A percentile compares a stretch with the other conserved stretches of the same genome.
Conservation (phyloP, 2,329 filamentous ascomycete genomes). For the Cladophialophora immunda region DNA sequence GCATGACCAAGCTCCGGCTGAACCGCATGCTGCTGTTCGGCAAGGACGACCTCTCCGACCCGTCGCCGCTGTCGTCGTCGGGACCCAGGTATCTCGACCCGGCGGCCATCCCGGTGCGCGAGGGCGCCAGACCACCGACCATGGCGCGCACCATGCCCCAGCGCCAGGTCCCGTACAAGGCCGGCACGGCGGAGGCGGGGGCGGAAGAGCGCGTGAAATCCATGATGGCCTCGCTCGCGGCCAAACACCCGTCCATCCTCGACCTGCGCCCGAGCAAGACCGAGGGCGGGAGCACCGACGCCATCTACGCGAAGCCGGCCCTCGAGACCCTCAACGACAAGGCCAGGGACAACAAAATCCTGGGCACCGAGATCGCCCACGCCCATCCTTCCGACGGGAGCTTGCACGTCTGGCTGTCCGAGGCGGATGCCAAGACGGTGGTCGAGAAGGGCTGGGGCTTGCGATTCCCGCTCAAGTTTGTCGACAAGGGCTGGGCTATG, state of each 20-base stretch:
- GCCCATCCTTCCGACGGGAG: conserved; percentile 31
- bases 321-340: conserved; percentile 28
- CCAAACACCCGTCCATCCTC: conserved; percentile 27
- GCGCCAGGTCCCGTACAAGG: conserved; percentile 34
- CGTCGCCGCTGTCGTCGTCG: conserved; percentile 27
- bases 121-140: conserved; percentile 26
- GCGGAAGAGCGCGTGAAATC: conserved; percentile 27
- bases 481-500: conserved; percentile 36
- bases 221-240: conserved; percentile 26
- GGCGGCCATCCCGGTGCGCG: conserved; percentile 17
- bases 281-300: conserved; percentile 32
- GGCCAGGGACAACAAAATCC: conserved; percentile 24
- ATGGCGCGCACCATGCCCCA: conserved; percentile 37
- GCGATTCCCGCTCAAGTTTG: conserved; percentile 32
- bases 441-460: conserved; percentile 36
- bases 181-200: conserved; percentile 16
- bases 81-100: conserved; percentile 33
- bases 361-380: conserved; percentile 33
- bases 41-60: conserved; percentile 32
- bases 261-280: conserved; percentile 34
- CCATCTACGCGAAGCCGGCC: conserved; percentile 28
- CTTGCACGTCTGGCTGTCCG: conserved; percentile 35
- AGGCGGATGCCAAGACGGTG: conserved; percentile 34
- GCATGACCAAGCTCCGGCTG: conserved; percentile 37
- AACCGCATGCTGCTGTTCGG: conserved; percentile 31